Percentiles rank a stretch among this genome's conserved stretches.
These are phyloP conservation scores for Cladophialophora carrionii DNA, from an alignment of 2,329 filamentous ascomycete species.

Conservation along the genomic window DNA sequence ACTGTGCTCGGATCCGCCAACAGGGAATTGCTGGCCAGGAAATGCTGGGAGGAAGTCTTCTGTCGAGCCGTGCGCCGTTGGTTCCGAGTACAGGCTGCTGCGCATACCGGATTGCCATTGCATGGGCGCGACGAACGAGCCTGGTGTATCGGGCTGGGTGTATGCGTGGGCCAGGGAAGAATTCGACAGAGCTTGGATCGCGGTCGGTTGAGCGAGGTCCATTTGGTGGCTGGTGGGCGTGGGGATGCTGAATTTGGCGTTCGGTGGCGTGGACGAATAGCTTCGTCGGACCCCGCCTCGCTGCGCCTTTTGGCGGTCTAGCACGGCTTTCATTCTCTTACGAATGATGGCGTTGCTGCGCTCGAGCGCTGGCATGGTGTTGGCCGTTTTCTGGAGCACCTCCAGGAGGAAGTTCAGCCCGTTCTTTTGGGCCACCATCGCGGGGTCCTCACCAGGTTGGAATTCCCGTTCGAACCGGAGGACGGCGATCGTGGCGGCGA, in stretches of 20 bases:
- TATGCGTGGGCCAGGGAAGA: slow-evolving; percentile 27
- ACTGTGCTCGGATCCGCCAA: slow-evolving; percentile 38
- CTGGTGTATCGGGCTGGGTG: slow-evolving; percentile 25
- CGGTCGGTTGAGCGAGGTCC: slow-evolving; percentile 33
- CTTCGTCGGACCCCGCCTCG: slow-evolving; percentile 12
- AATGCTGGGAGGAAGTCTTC: slow-evolving; percentile 40
- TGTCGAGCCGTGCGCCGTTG: slow-evolving; percentile 6
- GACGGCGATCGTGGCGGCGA: slow-evolving; percentile 40
- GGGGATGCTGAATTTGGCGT: slow-evolving; percentile 28
- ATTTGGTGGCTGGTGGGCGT: slow-evolving; percentile 30
- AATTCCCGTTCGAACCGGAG: slow-evolving; percentile 38
- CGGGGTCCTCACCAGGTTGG: slow-evolving; percentile 30
- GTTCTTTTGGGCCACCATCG: slow-evolving; percentile 30
- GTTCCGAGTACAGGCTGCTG: slow-evolving; percentile 28
- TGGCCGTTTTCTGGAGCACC: slow-evolving; percentile 36
- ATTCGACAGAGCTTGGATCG: slow-evolving; percentile 35
- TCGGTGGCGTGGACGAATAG: slow-evolving; percentile 31
- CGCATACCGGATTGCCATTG: slow-evolving; percentile 24
- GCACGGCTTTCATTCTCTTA: slow-evolving; percentile 37
- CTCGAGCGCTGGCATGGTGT: slow-evolving; percentile 38
- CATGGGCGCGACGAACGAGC: slow-evolving; percentile 29
- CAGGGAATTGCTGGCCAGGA: slow-evolving; percentile 38
- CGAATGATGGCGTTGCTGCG: slow-evolving; percentile 40
- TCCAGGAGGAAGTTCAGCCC: slow-evolving; percentile 38
- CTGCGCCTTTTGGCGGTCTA: slow-evolving; percentile 34